These are phyloP conservation scores for Pyrenophora graminea DNA, from an alignment of 2,329 filamentous ascomycete genomes.

Conservation along the genomic window DNA sequence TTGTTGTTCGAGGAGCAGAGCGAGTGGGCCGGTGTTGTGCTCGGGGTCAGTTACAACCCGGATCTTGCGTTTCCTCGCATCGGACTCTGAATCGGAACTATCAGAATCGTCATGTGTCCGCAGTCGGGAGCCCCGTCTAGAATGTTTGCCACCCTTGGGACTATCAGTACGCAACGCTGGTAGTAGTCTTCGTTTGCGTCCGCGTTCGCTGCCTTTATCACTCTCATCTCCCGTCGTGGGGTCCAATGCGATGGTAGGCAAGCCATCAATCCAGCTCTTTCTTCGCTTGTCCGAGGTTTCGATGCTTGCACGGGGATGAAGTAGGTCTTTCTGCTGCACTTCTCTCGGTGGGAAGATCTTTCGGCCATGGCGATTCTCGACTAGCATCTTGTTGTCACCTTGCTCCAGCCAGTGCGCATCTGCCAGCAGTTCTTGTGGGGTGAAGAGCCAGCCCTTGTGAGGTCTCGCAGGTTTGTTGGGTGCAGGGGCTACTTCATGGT, in stretches of 20 bases:
- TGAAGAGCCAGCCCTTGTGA: conserved; percentile 81
- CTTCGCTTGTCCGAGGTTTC: conserved; percentile 41
- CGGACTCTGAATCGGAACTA: conserved; percentile 50
- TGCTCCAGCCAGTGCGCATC: conserved; percentile 92
- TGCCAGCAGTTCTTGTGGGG: conserved; percentile 83
- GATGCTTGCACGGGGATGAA: conserved; percentile 40
- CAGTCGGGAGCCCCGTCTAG: conserved; percentile 33
- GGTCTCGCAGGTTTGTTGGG: conserved; percentile 68
- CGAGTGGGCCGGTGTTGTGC: conserved; percentile 53
- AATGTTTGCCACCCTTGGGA: conserved; percentile 36
- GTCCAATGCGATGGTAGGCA: conserved; percentile 32
- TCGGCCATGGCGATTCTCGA: conserved; percentile 78
- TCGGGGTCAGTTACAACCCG: conserved; percentile 53
- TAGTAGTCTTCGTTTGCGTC: conserved; percentile 41
- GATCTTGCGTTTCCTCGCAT: conserved; percentile 55
- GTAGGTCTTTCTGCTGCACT: conserved; percentile 30
- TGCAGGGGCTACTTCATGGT: conserved; percentile 26
- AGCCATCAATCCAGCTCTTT: conserved; percentile 40
- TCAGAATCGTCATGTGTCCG: conserved; percentile 36
- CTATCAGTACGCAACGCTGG: conserved; percentile 41
- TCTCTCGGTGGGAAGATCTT: conserved; percentile 63
- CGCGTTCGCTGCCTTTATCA: conserved; percentile 44
- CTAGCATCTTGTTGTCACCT: conserved; percentile 74
- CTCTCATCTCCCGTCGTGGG: conserved; percentile 43
- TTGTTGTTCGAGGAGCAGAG: conserved; percentile 52